These are phyloP conservation scores for Eutypella sp. DNA, from an alignment of 2,329 filamentous ascomycete species.

Conservation along the genomic window DNA sequence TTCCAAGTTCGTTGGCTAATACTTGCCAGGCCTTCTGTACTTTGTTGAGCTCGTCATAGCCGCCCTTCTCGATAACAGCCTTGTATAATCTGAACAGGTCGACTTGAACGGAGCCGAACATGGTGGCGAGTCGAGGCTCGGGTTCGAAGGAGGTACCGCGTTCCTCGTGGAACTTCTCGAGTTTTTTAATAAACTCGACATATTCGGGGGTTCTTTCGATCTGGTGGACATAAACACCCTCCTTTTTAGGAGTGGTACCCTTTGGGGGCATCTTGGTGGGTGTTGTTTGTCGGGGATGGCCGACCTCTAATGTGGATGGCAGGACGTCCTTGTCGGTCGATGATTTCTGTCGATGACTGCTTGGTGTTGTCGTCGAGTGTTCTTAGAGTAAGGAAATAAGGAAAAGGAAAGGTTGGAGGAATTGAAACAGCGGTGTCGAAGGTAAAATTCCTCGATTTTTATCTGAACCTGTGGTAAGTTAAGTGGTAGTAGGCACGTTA, in stretches of 20 bases:
- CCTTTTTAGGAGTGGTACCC: constrained; percentile 22
- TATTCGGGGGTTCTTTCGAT: constrained; percentile 66
- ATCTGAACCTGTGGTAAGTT: no score
- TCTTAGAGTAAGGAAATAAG: no score
- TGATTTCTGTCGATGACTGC: no score
- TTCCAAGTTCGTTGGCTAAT: constrained; percentile 70
- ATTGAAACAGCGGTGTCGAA: no score
- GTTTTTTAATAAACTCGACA: constrained; percentile 69
- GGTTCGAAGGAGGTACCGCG: constrained; percentile 75
- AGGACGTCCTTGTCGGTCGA: no score
- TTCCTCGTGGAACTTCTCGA: constrained; percentile 70
- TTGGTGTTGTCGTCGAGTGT: no score
- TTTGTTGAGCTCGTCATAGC: constrained; percentile 79
- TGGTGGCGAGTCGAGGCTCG: constrained; percentile 57
- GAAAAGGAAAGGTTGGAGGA: no score
- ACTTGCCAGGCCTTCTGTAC: constrained; percentile 84
- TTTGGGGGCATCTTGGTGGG: constrained; percentile 24
- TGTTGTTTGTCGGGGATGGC: constrained; percentile 27
- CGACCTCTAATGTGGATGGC: constrained; percentile 5
- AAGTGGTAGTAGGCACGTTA: no score
- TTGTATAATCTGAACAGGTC: constrained; percentile 77
- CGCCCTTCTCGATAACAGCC: constrained; percentile 69
- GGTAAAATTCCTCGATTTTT: no score
- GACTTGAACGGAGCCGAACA: constrained; percentile 70
- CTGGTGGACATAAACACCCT: constrained; percentile 24